Percentiles rank a stretch among this genome's conserved stretches.
These are phyloP conservation scores for Sphaerosporella brunnea DNA, from an alignment of 495 filamentous ascomycete species.

Conservation along the genomic window DNA sequence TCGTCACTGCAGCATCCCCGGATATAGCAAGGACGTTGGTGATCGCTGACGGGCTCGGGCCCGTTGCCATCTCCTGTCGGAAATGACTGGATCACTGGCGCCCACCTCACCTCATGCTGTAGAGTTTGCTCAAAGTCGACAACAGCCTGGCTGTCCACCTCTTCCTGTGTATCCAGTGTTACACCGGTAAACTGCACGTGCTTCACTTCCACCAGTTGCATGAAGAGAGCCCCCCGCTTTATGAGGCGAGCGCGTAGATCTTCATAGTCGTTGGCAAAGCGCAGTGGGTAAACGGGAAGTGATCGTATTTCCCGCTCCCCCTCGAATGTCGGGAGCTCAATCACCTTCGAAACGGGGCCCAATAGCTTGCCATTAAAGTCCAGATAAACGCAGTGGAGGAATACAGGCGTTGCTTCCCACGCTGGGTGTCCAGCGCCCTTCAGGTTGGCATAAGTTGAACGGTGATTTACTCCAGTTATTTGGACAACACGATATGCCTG, in stretches of 20 bases:
- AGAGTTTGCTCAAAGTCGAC: constrained; percentile 29
- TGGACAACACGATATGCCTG: constrained; percentile 26
- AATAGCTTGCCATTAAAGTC: constrained; percentile 30
- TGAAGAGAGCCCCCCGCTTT: constrained; percentile 26
- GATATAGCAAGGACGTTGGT: constrained; percentile 3
- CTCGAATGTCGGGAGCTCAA: constrained; percentile 27
- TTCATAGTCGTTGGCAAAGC: constrained; percentile 14
- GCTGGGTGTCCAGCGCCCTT: constrained; percentile 7
- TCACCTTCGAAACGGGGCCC: constrained; percentile 25
- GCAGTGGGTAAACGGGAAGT: constrained; percentile 28
- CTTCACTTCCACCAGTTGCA: constrained; percentile 21
- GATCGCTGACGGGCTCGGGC: not conserved
- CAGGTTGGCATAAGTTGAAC: constrained; percentile 8
- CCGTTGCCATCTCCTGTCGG: constrained; percentile 5
- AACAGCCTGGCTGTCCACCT: constrained; percentile 32
- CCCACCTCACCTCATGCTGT: constrained; percentile 1
- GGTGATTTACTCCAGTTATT: constrained; percentile 17
- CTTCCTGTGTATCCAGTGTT: constrained; percentile 23
- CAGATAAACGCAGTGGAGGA: constrained; percentile 27
- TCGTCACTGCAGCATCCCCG: constrained; percentile 22
- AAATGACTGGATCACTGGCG: constrained; percentile 17
- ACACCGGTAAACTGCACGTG: constrained; percentile 29
- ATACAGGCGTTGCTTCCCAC: constrained; percentile 10
- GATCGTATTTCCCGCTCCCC: constrained; percentile 26
- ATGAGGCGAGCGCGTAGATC: constrained; percentile 23